Percentiles rank a stretch among this genome's conserved stretches.
Evolutionary conservation across 2,329 filamentous ascomycete species (phyloP).

Genomic region (Zopfia rhizophila): DNA sequence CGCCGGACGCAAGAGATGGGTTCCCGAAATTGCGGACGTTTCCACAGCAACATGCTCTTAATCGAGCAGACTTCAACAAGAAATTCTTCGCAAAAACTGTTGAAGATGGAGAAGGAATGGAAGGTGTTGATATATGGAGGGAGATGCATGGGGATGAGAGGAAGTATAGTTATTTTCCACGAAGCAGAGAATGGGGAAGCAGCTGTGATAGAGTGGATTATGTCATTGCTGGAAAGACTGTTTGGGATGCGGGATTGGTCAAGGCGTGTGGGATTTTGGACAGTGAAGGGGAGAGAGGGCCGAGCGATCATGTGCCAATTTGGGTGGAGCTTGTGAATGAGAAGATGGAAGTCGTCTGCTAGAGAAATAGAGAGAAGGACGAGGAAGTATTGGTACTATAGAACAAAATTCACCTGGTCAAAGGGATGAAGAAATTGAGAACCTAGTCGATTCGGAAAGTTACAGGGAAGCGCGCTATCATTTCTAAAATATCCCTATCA

Average conservation of each 20-base stretch:
- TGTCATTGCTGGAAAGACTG: constrained; percentile 56
- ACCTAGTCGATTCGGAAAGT: too few relatives aligned
- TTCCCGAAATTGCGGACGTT: constrained; percentile 58
- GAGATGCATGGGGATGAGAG: constrained; percentile 53
- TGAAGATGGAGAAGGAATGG: constrained; percentile 24
- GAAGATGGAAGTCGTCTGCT: not conserved
- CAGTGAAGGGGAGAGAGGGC: constrained; percentile 57
- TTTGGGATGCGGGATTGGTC: constrained; percentile 53
- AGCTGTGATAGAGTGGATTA: constrained; percentile 67
- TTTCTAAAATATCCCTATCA: too few relatives aligned
- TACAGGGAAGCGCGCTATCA: too few relatives aligned
- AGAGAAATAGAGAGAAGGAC: too few relatives aligned
- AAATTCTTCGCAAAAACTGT: constrained; percentile 55
- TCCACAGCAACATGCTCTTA: constrained; percentile 60
- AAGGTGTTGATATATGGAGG: constrained; percentile 61
- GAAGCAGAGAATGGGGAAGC: constrained; percentile 56
- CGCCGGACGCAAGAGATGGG: constrained; percentile 56
- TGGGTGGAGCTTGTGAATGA: constrained; percentile 48
- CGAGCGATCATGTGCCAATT: constrained; percentile 66
- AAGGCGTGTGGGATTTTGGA: constrained; percentile 54
- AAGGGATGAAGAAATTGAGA: too few relatives aligned
- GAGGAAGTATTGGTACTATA: too few relatives aligned
- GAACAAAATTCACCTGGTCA: too few relatives aligned
- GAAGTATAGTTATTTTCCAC: constrained; percentile 63
- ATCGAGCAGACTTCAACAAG: constrained; percentile 62